A percentile compares a stretch with the other conserved stretches of the same genome.
These are phyloP conservation scores for Cutaneotrichosporon sp. DNA, from an alignment of 1,284 basidiomycete species.

Conservation along the genomic window DNA sequence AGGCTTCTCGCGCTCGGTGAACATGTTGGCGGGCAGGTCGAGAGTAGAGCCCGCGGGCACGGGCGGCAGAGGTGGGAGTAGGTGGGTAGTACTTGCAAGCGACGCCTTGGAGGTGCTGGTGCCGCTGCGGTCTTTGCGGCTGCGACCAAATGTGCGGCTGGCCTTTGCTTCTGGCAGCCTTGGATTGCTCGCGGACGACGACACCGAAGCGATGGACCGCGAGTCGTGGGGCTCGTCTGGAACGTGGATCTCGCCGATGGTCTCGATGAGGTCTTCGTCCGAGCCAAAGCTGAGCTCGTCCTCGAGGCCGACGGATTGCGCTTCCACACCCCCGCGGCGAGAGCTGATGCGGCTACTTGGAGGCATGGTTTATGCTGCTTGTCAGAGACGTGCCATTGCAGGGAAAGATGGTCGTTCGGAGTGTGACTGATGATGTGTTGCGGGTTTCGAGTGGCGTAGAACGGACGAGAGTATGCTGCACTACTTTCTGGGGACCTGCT, in stretches of 20 bases:
- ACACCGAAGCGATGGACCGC: not conserved
- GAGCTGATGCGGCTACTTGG: constrained; percentile 17
- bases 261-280: constrained; percentile 43
- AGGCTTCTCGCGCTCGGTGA: constrained; percentile 11
- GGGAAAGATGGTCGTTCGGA: not conserved
- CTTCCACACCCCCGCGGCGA: constrained; percentile 8
- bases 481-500: not conserved
- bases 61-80: constrained; percentile 22
- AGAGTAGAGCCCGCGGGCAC: constrained; percentile 30
- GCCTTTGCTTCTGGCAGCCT: constrained; percentile 1
- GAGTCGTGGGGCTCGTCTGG: not conserved
- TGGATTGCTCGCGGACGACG: not conserved
- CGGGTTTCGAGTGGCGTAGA: not conserved
- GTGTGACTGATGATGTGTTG: not conserved
- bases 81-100: constrained; percentile 17
- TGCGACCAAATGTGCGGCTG: constrained; percentile 8
- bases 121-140: constrained; percentile 23
- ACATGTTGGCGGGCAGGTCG: constrained; percentile 28
- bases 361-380: not conserved
- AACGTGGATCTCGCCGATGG: constrained; percentile 35
- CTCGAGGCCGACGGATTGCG: constrained; percentile 39
- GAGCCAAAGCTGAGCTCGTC: constrained; percentile 45
- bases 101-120: constrained; percentile 12
- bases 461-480: not conserved
- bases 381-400: not conserved